Evolutionary conservation across 2,329 filamentous ascomycete species (phyloP).

Genomic region (Dactylella cylindrospora): DNA sequence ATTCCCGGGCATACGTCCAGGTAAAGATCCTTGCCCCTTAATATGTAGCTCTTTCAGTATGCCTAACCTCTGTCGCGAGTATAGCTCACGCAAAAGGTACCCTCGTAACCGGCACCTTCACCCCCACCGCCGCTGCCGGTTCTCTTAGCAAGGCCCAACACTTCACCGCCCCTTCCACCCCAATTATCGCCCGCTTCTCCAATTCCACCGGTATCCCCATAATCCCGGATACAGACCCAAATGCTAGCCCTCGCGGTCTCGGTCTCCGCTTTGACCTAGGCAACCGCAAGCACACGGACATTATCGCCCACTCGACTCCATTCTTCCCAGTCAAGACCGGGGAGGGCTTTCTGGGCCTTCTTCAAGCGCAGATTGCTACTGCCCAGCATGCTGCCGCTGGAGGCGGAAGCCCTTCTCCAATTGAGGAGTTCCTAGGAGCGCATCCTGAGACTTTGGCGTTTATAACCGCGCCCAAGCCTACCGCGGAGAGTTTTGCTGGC

Average conservation of each 20-base stretch:
- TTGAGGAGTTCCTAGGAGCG: constrained; percentile 54
- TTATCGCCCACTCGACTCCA: constrained; percentile 59
- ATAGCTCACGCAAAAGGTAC: constrained; percentile 61
- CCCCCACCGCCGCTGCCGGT: constrained; percentile 54
- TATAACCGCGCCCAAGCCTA: constrained; percentile 57
- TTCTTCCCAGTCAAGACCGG: constrained; percentile 60
- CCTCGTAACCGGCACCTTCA: constrained; percentile 59
- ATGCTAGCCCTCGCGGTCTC: constrained; percentile 57
- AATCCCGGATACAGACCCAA: constrained; percentile 57
- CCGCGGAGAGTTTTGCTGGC: constrained; percentile 56
- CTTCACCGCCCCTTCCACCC: constrained; percentile 55
- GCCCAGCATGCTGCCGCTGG: constrained; percentile 5
- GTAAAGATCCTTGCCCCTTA: constrained; percentile 47
- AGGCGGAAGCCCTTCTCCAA: constrained; percentile 33
- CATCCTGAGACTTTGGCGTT: constrained; percentile 58
- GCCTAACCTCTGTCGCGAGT: neutral
- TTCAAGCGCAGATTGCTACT: constrained; percentile 10
- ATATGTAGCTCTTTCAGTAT: neutral
- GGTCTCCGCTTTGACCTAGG: constrained; percentile 57
- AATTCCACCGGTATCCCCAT: constrained; percentile 58
- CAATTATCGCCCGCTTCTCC: constrained; percentile 58
- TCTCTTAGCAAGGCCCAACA: constrained; percentile 57
- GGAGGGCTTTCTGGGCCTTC: constrained; percentile 55
- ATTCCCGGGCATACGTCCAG: constrained; percentile 54
- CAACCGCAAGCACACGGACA: constrained; percentile 59